Base-by-base conservation (phyloP, 2,329 filamentous ascomycete genomes). In the Emergomyces africanus region DNA sequence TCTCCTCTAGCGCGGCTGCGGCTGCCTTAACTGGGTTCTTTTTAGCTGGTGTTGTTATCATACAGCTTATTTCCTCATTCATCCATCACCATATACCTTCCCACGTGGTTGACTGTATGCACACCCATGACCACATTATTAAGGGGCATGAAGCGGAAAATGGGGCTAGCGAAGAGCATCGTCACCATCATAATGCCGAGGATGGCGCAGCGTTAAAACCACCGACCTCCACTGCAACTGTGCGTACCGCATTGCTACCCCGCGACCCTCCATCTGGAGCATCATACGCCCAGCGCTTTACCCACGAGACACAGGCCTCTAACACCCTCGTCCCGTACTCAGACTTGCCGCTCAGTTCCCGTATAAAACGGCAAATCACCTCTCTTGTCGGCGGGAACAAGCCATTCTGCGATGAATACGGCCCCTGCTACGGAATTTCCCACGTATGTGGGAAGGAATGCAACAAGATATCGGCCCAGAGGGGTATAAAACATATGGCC, bases 1-100 rank as follows among this genome's bases (percentile, higher is more conserved):
- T 85, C 72, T 79, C 82, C 8, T 78, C 88, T 2, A 82, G 85
- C 62, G 70, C 75, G 1, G 89, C 91, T 5, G 86, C 76, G 3
- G 79, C 73, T 61, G 68, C 70, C 0, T 66, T 78, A 41, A 78
- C 77, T 58, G 71, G 72, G 10, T 69, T 78, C 10, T 80, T 80
- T 59, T 64, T 79, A 12, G 70, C 68, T n/a, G 78, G 78, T 25
- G 76, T 78, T 0, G 63, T 78, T 14, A 70, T 73, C 1, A 79
- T 80, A 35, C 74, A 73, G 35, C 57, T 75, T n/a, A 60, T 78
- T 23, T 79, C 78, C 0, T 66, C 66, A 8, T 64, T 78, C 25
- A 65, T 79, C 23, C 78, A 80, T 64, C 71, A 68, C 25, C 74
- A 73, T 59, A 78, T 79, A 33, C 78, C 78, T 1, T 78, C 77